Evolutionary conservation across 257 asterid species (phyloP), one percentile per base, ranked within the genome.

Genomic region (Jacaranda mimosifolia): DNA sequence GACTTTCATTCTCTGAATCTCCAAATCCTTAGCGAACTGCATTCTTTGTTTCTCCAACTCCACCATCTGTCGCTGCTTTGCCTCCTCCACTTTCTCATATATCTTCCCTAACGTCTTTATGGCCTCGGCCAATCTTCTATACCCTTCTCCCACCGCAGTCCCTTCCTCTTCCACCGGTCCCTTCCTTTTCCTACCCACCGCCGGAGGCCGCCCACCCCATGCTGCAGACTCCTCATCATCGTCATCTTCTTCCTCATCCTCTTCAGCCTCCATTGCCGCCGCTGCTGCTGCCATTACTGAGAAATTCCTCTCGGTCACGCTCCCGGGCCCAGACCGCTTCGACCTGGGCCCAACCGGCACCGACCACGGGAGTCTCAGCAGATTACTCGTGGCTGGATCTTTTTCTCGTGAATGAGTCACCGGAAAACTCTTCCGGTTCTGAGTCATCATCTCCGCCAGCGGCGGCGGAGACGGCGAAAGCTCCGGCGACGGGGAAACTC

Each of bases 21-120:
- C 99, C 85, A 95, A 82, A 81, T 95, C 99, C 81, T 87, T 89
- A 0, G 95, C 87, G 75, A 92, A 92, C 72, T 91, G 92, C 95
- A 91, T 91, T 82, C 97, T 89, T 66, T 94, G 94, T 79, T 91
- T 92, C 93, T 94, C 99, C 82, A 91, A 69, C 76, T 95, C 99
- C 89, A 92, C 87, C 89, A 95, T 83, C 81, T 91, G 98, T 82
- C 91, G 77, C 87, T 90, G 97, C 70, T 95, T 95, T 13, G 88
- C 91, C 86, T 68, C 89, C 83, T 92, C 99, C 43, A 95, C 98
- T 74, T 86, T 93, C 89, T 86, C 88, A 63, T 93, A 95, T 48
- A 88, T 85, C 55, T 82, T 79, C 2, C 85, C 94, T n/a, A 95
- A 82, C 32, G 88, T 87, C 62, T 85, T 81, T 35, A 95, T 87